phyloP scores from a whole-genome alignment of 2,329 filamentous ascomycete genomes.

The Eutypella sp. region DNA sequence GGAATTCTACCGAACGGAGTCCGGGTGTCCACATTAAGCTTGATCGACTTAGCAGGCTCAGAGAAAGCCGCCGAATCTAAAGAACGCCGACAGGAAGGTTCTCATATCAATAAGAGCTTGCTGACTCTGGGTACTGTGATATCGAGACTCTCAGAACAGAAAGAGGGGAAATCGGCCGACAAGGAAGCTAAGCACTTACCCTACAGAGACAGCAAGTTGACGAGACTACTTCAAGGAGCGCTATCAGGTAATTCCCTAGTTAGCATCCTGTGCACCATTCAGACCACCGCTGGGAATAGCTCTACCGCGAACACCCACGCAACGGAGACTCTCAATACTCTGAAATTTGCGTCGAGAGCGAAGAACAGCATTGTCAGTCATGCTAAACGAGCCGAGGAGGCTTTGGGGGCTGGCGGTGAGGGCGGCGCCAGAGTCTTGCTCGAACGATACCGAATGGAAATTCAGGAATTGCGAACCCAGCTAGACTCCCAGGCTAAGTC shows the following conservation, averaged over 20 bases:
- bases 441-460: slow-evolving; percentile 92
- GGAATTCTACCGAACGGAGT: slow-evolving; percentile 79
- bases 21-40: slow-evolving; percentile 85
- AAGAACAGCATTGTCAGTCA: slow-evolving; percentile 98
- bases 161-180: slow-evolving; percentile 65
- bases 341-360: slow-evolving; percentile 93
- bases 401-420: slow-evolving; percentile 73
- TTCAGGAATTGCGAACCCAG: slow-evolving; percentile 72
- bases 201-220: slow-evolving; percentile 96
- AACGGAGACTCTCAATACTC: slow-evolving; percentile 85
- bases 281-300: slow-evolving; percentile 68
- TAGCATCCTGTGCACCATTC: slow-evolving; percentile 95
- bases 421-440: slow-evolving; percentile 81
- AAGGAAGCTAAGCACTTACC: slow-evolving; percentile 90
- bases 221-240: slow-evolving; percentile 83
- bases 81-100: slow-evolving; percentile 87
- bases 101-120: slow-evolving; percentile 97
- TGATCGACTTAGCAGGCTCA: slow-evolving; percentile 95
- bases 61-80: slow-evolving; percentile 95
- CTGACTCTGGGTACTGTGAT: slow-evolving; percentile 95
- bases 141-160: slow-evolving; percentile 81
- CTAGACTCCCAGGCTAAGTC: slow-evolving; percentile 76
- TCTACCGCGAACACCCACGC: slow-evolving; percentile 71
- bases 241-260: slow-evolving; percentile 91
- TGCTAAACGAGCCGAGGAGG: slow-evolving; percentile 91